Base-by-base conservation (phyloP, 225 moss, liverwort and hornwort genomes). In the Physcomitrellopsis africana region DNA sequence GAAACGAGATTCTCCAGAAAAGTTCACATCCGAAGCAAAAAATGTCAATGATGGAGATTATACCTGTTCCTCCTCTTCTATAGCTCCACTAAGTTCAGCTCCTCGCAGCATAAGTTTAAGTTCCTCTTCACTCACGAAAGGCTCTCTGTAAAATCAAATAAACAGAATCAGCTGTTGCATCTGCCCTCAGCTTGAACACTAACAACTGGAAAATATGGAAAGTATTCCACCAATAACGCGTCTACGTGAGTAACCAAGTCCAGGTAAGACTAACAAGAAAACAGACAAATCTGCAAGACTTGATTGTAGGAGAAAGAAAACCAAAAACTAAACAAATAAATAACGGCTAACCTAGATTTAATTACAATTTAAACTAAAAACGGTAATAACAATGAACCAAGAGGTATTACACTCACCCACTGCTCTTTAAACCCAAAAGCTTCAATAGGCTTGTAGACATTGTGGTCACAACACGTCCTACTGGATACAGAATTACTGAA, bases 31-130 rank as follows among this genome's bases (percentile, higher is more conserved):
- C n/a, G 51, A 16, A 59, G 47, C 14, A 60, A 41, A 60, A 67
- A 15, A 26, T 41, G 48, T 55, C 42, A 9, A 68, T 15, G 23
- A 11, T 8, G 46, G 42, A 12, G 0, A 65, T 37, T 29, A 51
- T 66, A 94, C 93, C 94, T 96, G 96, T 80, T 99, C 99, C 85
- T 99, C 99, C 83, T 99, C 99, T 90, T 99, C 99, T 77, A 99
- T 99, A 19, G 93, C 99, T 70, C 99, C 99, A 81, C 99, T 99
- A 3, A 99, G 89, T 82, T 99, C 99, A 78, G 99, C 99, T 71
- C 99, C 99, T 73, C 99, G 84, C 49, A 99, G 78, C 99, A 99
- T 99, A 73, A 99, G 81, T 81, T 93, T 99, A 5, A 99, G 93
- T 51, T 99, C 93, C 42, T 94, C 99, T 83, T 99, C 99, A 74